phyloP scores from a whole-genome alignment of 1,139 yeast species.

The Cylindricascospora bacillispora region DNA sequence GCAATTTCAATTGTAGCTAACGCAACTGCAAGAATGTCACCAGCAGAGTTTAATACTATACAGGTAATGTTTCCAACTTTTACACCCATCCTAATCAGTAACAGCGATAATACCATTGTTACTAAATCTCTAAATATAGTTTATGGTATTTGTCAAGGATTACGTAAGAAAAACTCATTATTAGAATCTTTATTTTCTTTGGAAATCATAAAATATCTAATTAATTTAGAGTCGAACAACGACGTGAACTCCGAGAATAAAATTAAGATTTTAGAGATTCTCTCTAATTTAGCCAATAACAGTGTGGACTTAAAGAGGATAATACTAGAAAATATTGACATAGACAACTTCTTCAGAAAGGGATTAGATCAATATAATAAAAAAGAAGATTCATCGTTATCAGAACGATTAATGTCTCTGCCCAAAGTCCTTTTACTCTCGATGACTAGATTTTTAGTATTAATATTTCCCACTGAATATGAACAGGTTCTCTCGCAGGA shows the following conservation, averaged over 20 bases:
- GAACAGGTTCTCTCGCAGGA: constrained; percentile 19
- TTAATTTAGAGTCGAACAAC: constrained; percentile 10
- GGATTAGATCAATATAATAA: constrained; percentile 17
- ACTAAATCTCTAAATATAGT: constrained; percentile 13
- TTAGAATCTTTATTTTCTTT: constrained; percentile 15
- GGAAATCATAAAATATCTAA: constrained; percentile 12
- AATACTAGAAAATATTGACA: constrained; percentile 10
- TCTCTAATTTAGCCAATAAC: constrained; percentile 13
- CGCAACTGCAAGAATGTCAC: constrained; percentile 43
- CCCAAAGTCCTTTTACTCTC: constrained; percentile 54
- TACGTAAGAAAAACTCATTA: constrained; percentile 8
- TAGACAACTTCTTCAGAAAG: constrained; percentile 8
- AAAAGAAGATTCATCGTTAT: constrained; percentile 10
- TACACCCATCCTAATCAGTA: constrained; percentile 47
- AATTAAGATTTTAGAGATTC: constrained; percentile 18
- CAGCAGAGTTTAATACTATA: constrained; percentile 31
- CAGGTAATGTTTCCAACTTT: constrained; percentile 50
- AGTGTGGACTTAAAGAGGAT: constrained; percentile 11
- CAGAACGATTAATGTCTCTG: constrained; percentile 60
- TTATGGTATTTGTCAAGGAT: constrained; percentile 18
- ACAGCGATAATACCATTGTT: constrained; percentile 33
- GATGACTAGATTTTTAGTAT: constrained; percentile 44
- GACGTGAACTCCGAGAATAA: constrained; percentile 17
- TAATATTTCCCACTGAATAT: constrained; percentile 38
- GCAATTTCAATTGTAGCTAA: constrained; percentile 70